Evolutionary conservation across 2,329 filamentous ascomycete species (phyloP).

Genomic region (Bipolaris zeicola): DNA sequence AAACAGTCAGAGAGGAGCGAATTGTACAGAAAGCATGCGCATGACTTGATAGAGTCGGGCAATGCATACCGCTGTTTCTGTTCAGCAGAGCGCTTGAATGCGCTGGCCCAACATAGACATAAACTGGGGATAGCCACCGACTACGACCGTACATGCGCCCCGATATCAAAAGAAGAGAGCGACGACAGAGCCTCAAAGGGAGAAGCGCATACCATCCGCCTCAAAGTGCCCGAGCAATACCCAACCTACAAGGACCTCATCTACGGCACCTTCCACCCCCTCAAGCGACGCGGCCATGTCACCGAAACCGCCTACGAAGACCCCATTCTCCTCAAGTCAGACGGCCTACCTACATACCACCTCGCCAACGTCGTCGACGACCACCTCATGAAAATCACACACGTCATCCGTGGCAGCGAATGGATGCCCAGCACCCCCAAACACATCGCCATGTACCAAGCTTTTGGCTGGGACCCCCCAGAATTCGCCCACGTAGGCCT

Average conservation of each 20-base stretch:
- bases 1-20: conserved; percentile 81
- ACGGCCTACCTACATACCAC: conserved; percentile 94
- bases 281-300: conserved; percentile 47
- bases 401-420: conserved; percentile 93
- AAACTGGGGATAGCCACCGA: conserved; percentile 63
- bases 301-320: conserved; percentile 68
- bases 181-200: conserved; percentile 70
- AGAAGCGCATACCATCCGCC: conserved; percentile 76
- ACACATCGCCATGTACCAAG: conserved; percentile 63
- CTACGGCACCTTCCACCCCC: conserved; percentile 63
- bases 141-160: conserved; percentile 75
- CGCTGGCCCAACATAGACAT: conserved; percentile 67
- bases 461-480: conserved; percentile 57
- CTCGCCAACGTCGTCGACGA: conserved; percentile 97
- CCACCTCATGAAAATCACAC: conserved; percentile 91
- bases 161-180: conserved; percentile 70
- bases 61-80: conserved; percentile 96
- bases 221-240: conserved; percentile 67
- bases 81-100: conserved; percentile 70
- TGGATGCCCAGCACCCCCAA: conserved; percentile 95
- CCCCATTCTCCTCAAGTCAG: conserved; percentile 87
- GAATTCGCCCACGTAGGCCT: conserved; percentile 57
- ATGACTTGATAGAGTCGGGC: conserved; percentile 70
- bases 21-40: conserved; percentile 73
- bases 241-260: conserved; percentile 77